Evolutionary conservation across 1,284 basidiomycete genomes (phyloP).

Genomic region (Takashimella tepidaria): DNA sequence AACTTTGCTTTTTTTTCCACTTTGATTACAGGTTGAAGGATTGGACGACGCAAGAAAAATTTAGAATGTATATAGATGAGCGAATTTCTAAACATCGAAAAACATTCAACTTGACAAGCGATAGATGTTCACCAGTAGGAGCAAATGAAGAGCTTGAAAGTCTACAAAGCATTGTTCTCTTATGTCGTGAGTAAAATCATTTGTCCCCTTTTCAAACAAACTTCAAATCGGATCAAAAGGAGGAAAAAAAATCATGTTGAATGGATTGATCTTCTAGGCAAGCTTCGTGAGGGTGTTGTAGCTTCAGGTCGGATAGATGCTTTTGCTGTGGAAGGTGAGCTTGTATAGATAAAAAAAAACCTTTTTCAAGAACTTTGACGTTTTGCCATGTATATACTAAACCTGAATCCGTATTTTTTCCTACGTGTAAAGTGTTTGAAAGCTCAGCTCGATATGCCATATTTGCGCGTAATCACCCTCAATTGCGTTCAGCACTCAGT

Average conservation of each 20-base stretch:
- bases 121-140: constrained; percentile 29
- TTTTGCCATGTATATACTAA: too few species aligned
- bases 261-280: constrained; percentile 22
- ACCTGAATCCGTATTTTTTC: too few species aligned
- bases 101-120: constrained; percentile 10
- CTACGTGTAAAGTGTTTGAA: constrained; percentile 45
- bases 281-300: constrained; percentile 45
- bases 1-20: too few species aligned
- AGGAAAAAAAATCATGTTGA: too few species aligned
- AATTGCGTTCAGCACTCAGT: constrained; percentile 37
- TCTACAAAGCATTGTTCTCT: constrained; percentile 38
- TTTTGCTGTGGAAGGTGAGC: constrained; percentile 44
- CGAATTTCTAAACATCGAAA: constrained; percentile 18
- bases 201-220: too few species aligned
- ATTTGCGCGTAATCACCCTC: constrained; percentile 34
- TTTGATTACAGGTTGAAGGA: constrained; percentile 44
- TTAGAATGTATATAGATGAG: constrained; percentile 40
- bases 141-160: constrained; percentile 31
- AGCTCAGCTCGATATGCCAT: constrained; percentile 36
- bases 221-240: too few species aligned
- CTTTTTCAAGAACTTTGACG: too few species aligned
- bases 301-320: constrained; percentile 37
- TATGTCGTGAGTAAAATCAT: constrained; percentile 30
- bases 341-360: neutral
- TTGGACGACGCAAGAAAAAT: constrained; percentile 33